phyloP scores from a whole-genome alignment of 805 yeast genomes.

The Kodamaea hsintzibuensis region DNA sequence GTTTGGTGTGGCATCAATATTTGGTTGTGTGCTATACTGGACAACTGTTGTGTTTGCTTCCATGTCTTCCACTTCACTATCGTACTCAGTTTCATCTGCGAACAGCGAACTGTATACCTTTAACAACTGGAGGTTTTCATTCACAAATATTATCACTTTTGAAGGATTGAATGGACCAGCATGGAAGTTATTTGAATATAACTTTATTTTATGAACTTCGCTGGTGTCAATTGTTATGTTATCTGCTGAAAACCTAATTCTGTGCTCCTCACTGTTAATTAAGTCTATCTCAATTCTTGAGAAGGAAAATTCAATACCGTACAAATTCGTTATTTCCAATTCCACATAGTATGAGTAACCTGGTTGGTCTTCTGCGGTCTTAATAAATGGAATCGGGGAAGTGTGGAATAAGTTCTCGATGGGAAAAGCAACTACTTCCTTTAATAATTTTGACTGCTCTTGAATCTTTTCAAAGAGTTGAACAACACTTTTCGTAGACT shows the following conservation, averaged over 20 bases:
- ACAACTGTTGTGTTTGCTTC: conserved; percentile 11
- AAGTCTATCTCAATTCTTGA: conserved; percentile 23
- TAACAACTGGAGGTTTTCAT: conserved; percentile 19
- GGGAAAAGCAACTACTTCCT: conserved; percentile 27
- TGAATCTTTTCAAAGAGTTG: conserved; percentile 20
- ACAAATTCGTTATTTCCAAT: conserved; percentile 32
- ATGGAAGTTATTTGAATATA: conserved; percentile 27
- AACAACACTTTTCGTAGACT: conserved; percentile 16
- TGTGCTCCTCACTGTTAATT: conserved; percentile 11
- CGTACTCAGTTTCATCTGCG: conserved; percentile 1
- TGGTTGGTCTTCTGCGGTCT: conserved; percentile 21
- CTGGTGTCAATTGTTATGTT: conserved; percentile 9
- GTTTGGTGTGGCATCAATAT: not conserved
- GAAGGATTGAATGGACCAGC: conserved; percentile 35
- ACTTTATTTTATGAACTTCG: conserved; percentile 15
- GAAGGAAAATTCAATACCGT: conserved; percentile 23
- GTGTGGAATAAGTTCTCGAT: conserved; percentile 39
- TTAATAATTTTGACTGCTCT: conserved; percentile 16
- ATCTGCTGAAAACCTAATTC: conserved; percentile 12
- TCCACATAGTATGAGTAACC: conserved; percentile 32
- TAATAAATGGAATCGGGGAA: conserved; percentile 37
- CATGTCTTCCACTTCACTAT: not conserved
- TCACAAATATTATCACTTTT: conserved; percentile 17
- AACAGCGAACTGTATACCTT: conserved; percentile 11
- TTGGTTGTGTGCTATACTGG: conserved; percentile 3